Conservation (phyloP, 805 yeast species). For the Pichia ethanolica region DNA sequence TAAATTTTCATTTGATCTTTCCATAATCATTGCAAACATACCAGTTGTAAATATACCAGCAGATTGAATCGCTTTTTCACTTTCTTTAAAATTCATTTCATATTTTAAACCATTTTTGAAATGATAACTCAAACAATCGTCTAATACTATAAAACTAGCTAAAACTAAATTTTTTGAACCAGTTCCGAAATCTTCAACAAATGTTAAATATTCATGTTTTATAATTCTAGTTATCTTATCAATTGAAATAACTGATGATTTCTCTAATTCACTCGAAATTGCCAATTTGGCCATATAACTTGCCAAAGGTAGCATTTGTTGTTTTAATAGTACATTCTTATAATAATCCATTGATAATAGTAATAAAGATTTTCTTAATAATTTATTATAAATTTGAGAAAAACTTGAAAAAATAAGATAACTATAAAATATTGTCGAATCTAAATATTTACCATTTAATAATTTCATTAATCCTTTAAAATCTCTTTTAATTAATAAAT, state of each 20-base stretch:
- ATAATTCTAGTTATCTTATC: constrained; percentile 5
- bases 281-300: constrained; percentile 1
- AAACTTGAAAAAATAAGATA: not conserved
- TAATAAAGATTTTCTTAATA: constrained; percentile 4
- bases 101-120: constrained; percentile 6
- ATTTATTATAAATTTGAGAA: constrained; percentile 5
- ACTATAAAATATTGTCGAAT: not conserved
- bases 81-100: constrained; percentile 3
- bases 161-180: not conserved
- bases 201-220: constrained; percentile 5
- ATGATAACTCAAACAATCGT: constrained; percentile 9
- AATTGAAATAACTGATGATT: constrained; percentile 2
- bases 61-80: constrained; percentile 2
- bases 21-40: constrained; percentile 8
- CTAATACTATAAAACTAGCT: constrained; percentile 4
- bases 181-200: not conserved
- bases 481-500: not conserved
- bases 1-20: not conserved
- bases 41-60: constrained; percentile 12
- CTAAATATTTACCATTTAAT: not conserved
- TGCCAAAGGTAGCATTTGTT: constrained; percentile 1
- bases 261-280: constrained; percentile 7
- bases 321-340: constrained; percentile 7
- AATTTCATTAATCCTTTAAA: not conserved
- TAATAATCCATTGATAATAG: constrained; percentile 6